Evolutionary conservation across 2,329 filamentous ascomycete species (phyloP).

Genomic region (Pseudocercospora macadamiae): DNA sequence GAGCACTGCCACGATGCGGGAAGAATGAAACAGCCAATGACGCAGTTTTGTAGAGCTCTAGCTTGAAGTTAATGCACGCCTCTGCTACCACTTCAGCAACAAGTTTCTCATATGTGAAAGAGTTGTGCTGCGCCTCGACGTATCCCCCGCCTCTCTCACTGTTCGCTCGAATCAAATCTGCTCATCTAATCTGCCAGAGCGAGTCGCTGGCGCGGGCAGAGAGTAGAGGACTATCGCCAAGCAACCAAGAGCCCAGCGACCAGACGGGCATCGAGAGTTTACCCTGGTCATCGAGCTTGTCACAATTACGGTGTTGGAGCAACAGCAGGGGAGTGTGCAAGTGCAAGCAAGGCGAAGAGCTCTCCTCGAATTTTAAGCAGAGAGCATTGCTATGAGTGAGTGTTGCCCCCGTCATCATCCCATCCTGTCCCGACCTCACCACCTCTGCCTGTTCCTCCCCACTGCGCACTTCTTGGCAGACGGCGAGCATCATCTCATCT

Average conservation of each 20-base stretch:
- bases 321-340: background rate
- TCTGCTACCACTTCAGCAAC: no score
- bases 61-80: no score
- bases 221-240: constrained; percentile 1
- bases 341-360: background rate
- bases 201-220: background rate
- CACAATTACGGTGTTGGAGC: background rate
- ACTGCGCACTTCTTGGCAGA: background rate
- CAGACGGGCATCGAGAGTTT: background rate
- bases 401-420: background rate
- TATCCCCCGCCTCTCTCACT: background rate
- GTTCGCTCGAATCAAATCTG: background rate
- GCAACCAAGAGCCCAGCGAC: no score
- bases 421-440: background rate
- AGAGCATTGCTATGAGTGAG: background rate
- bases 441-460: background rate
- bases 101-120: background rate
- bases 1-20: constrained; percentile 2
- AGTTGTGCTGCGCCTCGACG: background rate
- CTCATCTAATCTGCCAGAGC: background rate
- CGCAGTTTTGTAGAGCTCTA: background rate
- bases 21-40: background rate
- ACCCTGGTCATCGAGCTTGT: background rate
- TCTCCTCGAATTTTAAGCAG: background rate
- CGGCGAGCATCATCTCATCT: constrained; percentile 1